phyloP scores from a whole-genome alignment of 306 rosid species.

The Cercis canadensis region DNA sequence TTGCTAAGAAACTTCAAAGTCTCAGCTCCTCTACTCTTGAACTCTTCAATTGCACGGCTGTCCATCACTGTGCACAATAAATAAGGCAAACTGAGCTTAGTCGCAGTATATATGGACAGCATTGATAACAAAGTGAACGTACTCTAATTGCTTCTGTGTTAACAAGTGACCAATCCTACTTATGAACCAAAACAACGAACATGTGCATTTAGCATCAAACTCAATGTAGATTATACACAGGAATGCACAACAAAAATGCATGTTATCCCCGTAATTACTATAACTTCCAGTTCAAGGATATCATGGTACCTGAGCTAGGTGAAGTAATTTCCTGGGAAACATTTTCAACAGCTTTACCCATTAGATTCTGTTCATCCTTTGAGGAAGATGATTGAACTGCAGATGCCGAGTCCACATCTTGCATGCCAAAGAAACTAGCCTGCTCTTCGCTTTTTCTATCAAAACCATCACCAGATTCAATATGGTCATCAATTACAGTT shows the following conservation, averaged over 20 bases:
- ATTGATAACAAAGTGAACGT: background rate
- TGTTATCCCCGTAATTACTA: background rate
- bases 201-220: background rate
- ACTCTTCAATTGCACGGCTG: constrained; percentile 39
- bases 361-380: constrained; percentile 57
- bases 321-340: constrained; percentile 62
- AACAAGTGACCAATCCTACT: background rate
- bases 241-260: background rate
- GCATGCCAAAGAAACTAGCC: constrained; percentile 49
- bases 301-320: constrained; percentile 66
- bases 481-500: constrained; percentile 42
- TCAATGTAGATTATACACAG: background rate
- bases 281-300: background rate
- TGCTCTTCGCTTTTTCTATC: constrained; percentile 51
- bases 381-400: constrained; percentile 67
- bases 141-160: background rate
- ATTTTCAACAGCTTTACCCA: constrained; percentile 53
- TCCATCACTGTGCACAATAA: constrained; percentile 44
- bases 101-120: background rate
- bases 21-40: constrained; percentile 44
- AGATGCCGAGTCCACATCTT: constrained; percentile 63
- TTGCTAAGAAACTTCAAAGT: constrained; percentile 53
- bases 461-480: constrained; percentile 45
- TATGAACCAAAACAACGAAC: background rate
- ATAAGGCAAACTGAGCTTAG: constrained; percentile 7